Base-by-base conservation (phyloP, 768 basidiomycete species). In the Serendipita sp. region DNA sequence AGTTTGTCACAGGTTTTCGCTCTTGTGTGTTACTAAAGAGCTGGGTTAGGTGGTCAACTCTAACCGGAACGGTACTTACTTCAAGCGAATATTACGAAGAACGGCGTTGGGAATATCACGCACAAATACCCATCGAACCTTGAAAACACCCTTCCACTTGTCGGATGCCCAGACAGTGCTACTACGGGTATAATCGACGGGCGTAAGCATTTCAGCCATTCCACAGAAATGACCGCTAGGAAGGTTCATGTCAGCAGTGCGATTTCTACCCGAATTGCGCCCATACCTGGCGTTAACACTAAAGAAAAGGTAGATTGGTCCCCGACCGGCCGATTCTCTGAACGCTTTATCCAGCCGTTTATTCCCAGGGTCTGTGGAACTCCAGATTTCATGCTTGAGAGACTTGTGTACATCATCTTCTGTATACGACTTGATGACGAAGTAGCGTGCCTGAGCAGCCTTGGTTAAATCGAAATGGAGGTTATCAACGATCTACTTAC, bases 91-190 rank as follows among this genome's bases (percentile, higher is more conserved):
- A 73, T 95, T 92, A 55, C 92, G 80, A 53, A 96, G 74, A 63
- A 85, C 88, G 67, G 88, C 82, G 70, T 94, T 94, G 29, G 91
- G 92, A 60, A 92, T 92, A 71, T 97, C 95, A 64, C 92, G 85
- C 64, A 99, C 93, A 72, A 92, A 98, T 67, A 98, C 85, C 96
- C 96, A 98, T 64, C 87, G 82, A 29, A 99, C 91, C 76, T 94
- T 95, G 79, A 99, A 96, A 62, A 98, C 91, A 27, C 96, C 96
- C 74, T 99, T 98, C 96, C 96, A 99, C 73, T 99, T 99, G 75
- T 98, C 94, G 37, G 94, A 94, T 0, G 94, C 94, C 96, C 96
- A 99, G 18, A 99, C 96, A 1, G 88, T 97, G 66, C 90, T 93
- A 72, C 91, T 92, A 65, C 87, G 82, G 3, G 88, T 87, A 73